These are phyloP conservation scores for Neurospora sp. DNA, from an alignment of 495 filamentous ascomycete species.

Conservation along the genomic window DNA sequence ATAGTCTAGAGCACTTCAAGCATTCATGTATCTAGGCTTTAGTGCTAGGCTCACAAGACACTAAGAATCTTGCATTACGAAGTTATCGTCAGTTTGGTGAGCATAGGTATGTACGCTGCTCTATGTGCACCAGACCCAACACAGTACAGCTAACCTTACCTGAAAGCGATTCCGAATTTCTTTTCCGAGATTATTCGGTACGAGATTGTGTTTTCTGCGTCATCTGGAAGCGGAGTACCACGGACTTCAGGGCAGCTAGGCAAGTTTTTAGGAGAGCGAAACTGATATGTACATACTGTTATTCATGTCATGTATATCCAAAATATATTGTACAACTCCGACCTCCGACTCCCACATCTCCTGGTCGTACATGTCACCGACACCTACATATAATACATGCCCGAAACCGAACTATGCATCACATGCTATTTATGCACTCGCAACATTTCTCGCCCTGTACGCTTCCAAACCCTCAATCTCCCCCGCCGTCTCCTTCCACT, in stretches of 20 bases:
- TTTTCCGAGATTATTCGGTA: neutral
- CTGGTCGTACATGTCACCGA: neutral
- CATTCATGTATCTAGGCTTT: neutral
- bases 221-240: neutral
- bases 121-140: neutral
- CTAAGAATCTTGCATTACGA: neutral
- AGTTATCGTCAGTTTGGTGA: neutral
- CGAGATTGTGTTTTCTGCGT: neutral
- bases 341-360: neutral
- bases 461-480: neutral
- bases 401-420: neutral
- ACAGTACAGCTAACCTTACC: neutral
- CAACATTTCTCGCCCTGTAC: neutral
- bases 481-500: neutral
- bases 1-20: neutral
- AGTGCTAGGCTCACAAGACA: neutral
- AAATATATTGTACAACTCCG: neutral
- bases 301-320: neutral
- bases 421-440: neutral
- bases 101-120: neutral
- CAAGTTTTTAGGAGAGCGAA: neutral
- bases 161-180: neutral
- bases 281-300: neutral
- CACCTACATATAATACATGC: neutral
- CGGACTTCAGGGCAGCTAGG: neutral